These are phyloP conservation scores for Crithidia acanthocephali DNA, from an alignment of 208 protist species.

Conservation along the genomic window DNA sequence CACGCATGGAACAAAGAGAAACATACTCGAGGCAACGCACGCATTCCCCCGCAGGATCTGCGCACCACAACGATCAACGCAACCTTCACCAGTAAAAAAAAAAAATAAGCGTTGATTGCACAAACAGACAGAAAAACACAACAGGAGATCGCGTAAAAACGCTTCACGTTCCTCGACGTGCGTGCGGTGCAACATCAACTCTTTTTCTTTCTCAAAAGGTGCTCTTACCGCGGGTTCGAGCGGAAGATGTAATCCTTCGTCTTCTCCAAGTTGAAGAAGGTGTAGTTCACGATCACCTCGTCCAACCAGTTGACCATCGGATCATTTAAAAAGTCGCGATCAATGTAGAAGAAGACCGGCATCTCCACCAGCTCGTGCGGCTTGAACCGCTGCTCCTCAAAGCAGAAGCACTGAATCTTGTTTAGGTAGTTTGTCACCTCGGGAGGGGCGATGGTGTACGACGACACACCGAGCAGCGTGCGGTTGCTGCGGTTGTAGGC, in stretches of 20 bases:
- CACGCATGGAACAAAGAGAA: slow-evolving; percentile 11
- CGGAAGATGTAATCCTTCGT: slow-evolving; percentile 88
- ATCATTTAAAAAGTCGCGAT: slow-evolving; percentile 94
- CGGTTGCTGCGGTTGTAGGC: slow-evolving; percentile 92
- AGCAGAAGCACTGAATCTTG: slow-evolving; percentile 98
- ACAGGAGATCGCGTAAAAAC: too few relatives aligned
- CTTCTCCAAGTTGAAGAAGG: slow-evolving; percentile 92
- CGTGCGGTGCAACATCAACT: too few relatives aligned
- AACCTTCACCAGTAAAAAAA: too few relatives aligned
- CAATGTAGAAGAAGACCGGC: slow-evolving; percentile 98
- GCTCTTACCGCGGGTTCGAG: slow-evolving; percentile 44
- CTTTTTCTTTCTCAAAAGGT: too few relatives aligned
- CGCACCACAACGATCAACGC: too few relatives aligned
- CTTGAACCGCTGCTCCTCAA: slow-evolving; percentile 96
- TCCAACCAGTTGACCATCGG: slow-evolving; percentile 86
- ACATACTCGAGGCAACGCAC: too few relatives aligned
- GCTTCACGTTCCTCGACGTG: too few relatives aligned
- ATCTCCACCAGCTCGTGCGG: slow-evolving; percentile 96
- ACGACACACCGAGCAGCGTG: slow-evolving; percentile 86
- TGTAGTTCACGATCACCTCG: slow-evolving; percentile 92
- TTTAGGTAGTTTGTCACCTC: slow-evolving; percentile 96
- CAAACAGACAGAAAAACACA: too few relatives aligned
- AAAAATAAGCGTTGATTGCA: too few relatives aligned
- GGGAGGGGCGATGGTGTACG: slow-evolving; percentile 90
- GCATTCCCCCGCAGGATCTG: too few relatives aligned